Base-by-base conservation (phyloP, 2,329 filamentous ascomycete species). In the Teratosphaeria zuluensis region DNA sequence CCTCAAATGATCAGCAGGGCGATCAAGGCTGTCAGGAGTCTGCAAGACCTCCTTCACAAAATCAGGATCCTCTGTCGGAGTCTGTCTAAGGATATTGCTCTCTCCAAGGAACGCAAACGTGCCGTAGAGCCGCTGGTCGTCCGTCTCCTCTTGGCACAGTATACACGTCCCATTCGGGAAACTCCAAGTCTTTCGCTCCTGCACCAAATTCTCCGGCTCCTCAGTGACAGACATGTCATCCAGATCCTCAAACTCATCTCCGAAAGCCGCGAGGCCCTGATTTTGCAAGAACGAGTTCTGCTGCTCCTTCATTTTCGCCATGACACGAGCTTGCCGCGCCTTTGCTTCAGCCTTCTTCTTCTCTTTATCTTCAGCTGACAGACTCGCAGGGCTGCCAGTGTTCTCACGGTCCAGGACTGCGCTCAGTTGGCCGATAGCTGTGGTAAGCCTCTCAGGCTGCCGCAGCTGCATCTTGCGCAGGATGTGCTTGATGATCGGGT, bases 281-380 rank as follows among this genome's bases (percentile, higher is more conserved):
- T 87, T 94, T 58, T 90, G 88, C 76, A 99, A 78, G 75, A 99
- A 99, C 67, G 85, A 94, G 74, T 95, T 92, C 71, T 97, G 95
- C 70, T 99, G 92, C 70, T 96, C 88, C 72, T 97, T 94, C 75
- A 99, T 96, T 70, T 96, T 91, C 1, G 92, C 94, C 92, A 99
- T 96, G 33, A 99, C 90, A 68, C 85, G 88, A 1, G 92, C 92
- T 73, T 97, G 92, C 24, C 94, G 85, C 66, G 91, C 92, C 48
- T 92, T 76, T 0, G 94, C 94, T 56, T 92, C 89, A 73, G 89
- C 88, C 79, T 96, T 99, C 78, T 92, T 96, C 61, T 84, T 82
- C 68, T 92, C 89, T 64, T 87, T 87, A 60, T 89, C 86, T 42
- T 80, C 84, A 5, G 75, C 68, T 3, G 81, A 78, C 58, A 78